Evolutionary conservation across 2,329 filamentous ascomycete genomes (phyloP).

Genomic region (Aspergillus fumigatiaffinis): DNA sequence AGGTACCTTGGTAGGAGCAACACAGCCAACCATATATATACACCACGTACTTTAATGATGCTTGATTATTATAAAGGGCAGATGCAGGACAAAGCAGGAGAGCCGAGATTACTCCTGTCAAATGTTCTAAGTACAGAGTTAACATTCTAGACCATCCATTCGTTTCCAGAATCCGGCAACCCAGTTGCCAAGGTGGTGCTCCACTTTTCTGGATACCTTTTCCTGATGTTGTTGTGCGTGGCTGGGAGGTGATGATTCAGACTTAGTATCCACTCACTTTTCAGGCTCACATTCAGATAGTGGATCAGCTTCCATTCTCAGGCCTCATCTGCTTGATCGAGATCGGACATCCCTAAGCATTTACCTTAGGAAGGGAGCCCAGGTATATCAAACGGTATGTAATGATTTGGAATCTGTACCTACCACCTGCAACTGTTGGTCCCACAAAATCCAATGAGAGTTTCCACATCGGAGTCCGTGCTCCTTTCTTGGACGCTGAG

Average conservation of each 20-base stretch:
- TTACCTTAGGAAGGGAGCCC: not conserved
- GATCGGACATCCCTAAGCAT: not conserved
- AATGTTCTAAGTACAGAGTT: not conserved
- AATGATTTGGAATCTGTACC: constrained; percentile 5
- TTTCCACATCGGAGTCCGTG: constrained; percentile 14
- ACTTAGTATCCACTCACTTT: not conserved
- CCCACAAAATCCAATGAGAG: constrained; percentile 11
- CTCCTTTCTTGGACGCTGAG: constrained; percentile 16
- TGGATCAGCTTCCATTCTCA: not conserved
- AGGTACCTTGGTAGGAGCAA: not conserved
- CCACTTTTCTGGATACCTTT: constrained; percentile 8
- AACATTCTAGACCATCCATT: constrained; percentile 7
- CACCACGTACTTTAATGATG: not conserved
- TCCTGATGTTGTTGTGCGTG: constrained; percentile 14
- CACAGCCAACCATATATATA: not conserved
- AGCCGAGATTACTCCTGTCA: not conserved
- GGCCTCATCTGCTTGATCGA: not conserved
- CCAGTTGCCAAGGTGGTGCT: constrained; percentile 1
- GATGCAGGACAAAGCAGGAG: not conserved
- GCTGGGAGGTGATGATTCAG: constrained; percentile 10
- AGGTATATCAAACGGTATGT: constrained; percentile 1
- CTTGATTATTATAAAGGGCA: not conserved
- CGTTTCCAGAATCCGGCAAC: not conserved
- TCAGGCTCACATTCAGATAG: not conserved
- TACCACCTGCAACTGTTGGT: not conserved